These are phyloP conservation scores for Apocynum venetum DNA, from an alignment of 257 asterid species.

Conservation along the genomic window DNA sequence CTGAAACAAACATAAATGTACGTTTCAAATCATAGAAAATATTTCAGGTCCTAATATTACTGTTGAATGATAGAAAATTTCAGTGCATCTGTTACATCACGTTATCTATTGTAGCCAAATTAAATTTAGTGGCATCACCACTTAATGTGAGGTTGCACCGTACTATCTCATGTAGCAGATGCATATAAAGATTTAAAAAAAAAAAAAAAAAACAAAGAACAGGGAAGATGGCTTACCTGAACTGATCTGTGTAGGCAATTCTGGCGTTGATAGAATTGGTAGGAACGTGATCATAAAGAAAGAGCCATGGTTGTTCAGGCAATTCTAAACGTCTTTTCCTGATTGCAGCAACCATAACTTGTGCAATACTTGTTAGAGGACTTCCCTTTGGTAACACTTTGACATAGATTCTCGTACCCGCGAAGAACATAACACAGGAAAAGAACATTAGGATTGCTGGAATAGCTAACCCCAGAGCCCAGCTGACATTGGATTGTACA, in stretches of 20 bases:
- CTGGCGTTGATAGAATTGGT: constrained; percentile 15
- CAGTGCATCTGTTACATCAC: too few species aligned
- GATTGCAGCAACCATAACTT: constrained; percentile 25
- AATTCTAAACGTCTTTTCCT: constrained; percentile 23
- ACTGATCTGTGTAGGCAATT: constrained; percentile 28
- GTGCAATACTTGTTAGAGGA: constrained; percentile 27
- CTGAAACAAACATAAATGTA: constrained; percentile 1
- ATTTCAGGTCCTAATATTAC: too few species aligned
- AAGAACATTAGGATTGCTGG: constrained; percentile 26
- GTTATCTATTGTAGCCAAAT: too few species aligned
- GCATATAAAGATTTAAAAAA: too few species aligned
- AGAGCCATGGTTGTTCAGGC: constrained; percentile 15
- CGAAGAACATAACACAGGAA: constrained; percentile 23
- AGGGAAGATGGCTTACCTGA: constrained; percentile 16
- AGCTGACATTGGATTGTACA: constrained; percentile 21
- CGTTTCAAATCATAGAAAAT: not conserved
- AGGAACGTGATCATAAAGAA: constrained; percentile 19
- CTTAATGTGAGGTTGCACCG: too few species aligned
- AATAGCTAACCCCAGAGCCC: constrained; percentile 29
- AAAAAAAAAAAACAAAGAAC: too few species aligned
- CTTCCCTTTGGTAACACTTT: constrained; percentile 26
- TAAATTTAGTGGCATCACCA: too few species aligned
- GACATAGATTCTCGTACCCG: constrained; percentile 28
- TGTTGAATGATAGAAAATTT: too few species aligned
- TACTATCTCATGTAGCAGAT: too few species aligned